Evolutionary conservation across 805 yeast genomes (phyloP).

Genomic region (Saccharomycopsis oosterbeekiorum): DNA sequence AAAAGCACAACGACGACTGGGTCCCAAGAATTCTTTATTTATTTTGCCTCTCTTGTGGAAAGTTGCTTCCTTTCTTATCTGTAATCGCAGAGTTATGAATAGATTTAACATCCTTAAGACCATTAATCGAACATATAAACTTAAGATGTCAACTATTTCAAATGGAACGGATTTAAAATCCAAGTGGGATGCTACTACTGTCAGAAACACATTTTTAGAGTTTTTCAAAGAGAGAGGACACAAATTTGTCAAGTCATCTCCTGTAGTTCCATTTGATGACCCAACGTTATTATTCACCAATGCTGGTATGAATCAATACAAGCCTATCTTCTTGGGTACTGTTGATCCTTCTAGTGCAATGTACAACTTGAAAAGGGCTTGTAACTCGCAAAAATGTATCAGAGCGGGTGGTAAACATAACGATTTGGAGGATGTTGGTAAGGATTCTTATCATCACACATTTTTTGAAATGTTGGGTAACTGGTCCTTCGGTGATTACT

Average conservation of each 20-base stretch:
- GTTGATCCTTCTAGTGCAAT: conserved; percentile 92
- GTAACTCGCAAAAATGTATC: conserved; percentile 94
- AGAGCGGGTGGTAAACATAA: conserved; percentile 99
- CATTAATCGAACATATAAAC: not conserved
- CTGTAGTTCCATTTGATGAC: conserved; percentile 96
- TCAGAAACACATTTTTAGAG: conserved; percentile 60
- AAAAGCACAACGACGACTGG: not conserved
- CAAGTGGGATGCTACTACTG: conserved; percentile 42
- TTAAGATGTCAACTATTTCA: not conserved
- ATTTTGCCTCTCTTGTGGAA: not conserved
- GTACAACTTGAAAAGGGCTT: conserved; percentile 76
- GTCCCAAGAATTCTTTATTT: not conserved
- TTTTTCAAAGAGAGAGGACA: conserved; percentile 64
- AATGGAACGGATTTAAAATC: not conserved
- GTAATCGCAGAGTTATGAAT: not conserved
- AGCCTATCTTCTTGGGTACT: conserved; percentile 94
- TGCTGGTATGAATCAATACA: conserved; percentile 99
- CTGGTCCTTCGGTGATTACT: conserved; percentile 99
- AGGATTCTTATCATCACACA: conserved; percentile 96
- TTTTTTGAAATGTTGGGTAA: conserved; percentile 99
- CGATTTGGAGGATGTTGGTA: conserved; percentile 97
- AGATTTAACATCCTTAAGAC: not conserved
- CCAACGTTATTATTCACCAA: conserved; percentile 94
- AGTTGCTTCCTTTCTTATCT: not conserved
- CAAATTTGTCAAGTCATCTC: conserved; percentile 81